Base-by-base conservation (phyloP, 345 rosid genomes). In the Lenwebbia sp. region DNA sequence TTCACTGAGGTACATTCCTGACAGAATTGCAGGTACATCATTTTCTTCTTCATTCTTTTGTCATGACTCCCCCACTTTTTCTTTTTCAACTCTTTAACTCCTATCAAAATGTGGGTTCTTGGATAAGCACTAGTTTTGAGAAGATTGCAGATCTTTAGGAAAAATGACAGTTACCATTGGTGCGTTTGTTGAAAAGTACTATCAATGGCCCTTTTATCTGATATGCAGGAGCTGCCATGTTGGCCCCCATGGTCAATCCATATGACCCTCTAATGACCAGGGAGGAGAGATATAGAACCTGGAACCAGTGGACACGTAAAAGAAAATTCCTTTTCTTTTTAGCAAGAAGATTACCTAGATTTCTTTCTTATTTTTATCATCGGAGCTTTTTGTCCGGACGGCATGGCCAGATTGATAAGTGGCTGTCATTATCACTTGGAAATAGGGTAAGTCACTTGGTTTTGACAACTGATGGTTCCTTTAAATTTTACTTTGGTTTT, bases 211-310 rank as follows among this genome's bases (percentile, higher is more conserved):
- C 41, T 65, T 65, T 33, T 33, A 37, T 44, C 47, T 70, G 78
- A 70, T 70, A 37, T 70, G 90, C 93, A 94, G 95, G 93, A 83
- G 93, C 93, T 13, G 96, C 91, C 37, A 90, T 93, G 92, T 89
- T 94, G 89, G 94, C 96, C 88, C 94, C 96, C 19, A 86, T 93
- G 91, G 95, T 93, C 56, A 94, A 92, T 90, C 95, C 96, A 13
- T 94, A 92, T 84, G 94, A 94, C 90, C 87, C 92, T 54, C 30
- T 91, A 65, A 93, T 94, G 95, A 92, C 87, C 58, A 93, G 86
- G 89, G 86, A 53, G 30, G 96, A 94, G 90, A 89, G 89, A 89
- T 83, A 82, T 82, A 85, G 91, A 84, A 91, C 85, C 62, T 94
- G 96, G 96, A 91, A 89, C 84, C 89, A 89, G 81, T 93, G 95